Percentiles rank a stretch among this genome's conserved stretches.
These are phyloP conservation scores for Solanum ossicruentum DNA, from an alignment of 257 asterid genomes.

Conservation along the genomic window DNA sequence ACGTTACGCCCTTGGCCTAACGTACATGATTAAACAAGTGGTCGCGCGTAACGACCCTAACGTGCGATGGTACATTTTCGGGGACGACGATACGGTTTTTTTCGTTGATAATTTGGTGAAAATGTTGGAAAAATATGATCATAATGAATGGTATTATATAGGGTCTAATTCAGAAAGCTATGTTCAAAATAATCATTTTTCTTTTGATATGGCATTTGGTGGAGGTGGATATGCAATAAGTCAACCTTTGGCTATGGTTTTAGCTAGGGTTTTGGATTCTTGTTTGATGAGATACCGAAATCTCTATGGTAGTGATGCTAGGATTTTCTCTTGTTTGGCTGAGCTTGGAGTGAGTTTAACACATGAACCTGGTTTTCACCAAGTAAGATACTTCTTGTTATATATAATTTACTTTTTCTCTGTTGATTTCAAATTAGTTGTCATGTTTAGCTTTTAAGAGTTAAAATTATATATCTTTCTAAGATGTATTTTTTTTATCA, in stretches of 20 bases:
- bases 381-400: constrained; percentile 13
- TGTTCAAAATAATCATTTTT: constrained; percentile 53
- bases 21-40: background rate
- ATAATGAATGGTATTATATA: constrained; percentile 42
- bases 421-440: background rate
- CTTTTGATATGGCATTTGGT: constrained; percentile 69
- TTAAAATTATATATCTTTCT: background rate
- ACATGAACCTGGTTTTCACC: constrained; percentile 71
- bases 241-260: constrained; percentile 44
- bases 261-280: constrained; percentile 50
- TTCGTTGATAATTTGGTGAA: constrained; percentile 41
- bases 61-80: constrained; percentile 57
- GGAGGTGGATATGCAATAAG: constrained; percentile 79
- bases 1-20: background rate
- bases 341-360: constrained; percentile 69
- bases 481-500: background rate
- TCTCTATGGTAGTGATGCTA: constrained; percentile 72
- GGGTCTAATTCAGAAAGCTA: constrained; percentile 62
- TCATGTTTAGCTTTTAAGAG: background rate
- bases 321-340: constrained; percentile 60
- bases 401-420: background rate
- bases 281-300: constrained; percentile 55
- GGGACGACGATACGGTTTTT: constrained; percentile 69
- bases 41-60: constrained; percentile 7
- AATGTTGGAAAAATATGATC: constrained; percentile 47